Evolutionary conservation across 305 asterid species (phyloP).

Genomic region (Rubia peregrina): DNA sequence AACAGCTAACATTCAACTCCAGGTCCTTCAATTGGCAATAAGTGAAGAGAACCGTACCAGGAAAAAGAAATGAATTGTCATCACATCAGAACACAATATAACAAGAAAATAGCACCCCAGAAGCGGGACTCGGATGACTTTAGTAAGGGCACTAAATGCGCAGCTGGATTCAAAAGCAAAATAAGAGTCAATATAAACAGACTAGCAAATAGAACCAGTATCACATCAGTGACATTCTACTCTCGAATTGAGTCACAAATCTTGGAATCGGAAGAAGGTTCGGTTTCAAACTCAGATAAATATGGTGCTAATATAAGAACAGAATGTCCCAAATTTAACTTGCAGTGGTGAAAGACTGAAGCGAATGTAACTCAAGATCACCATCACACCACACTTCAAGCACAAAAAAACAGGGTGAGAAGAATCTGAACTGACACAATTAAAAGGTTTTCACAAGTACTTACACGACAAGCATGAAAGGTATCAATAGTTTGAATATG

Average conservation of each 20-base stretch:
- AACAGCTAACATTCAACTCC: no score
- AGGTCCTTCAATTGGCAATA: neutral
- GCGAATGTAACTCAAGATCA: neutral
- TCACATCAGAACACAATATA: constrained; percentile 86
- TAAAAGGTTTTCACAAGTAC: constrained; percentile 22
- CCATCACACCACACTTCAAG: neutral
- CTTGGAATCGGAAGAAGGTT: neutral
- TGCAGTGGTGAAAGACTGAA: neutral
- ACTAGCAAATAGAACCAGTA: neutral
- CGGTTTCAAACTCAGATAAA: neutral
- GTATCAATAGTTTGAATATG: constrained; percentile 73
- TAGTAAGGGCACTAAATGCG: constrained; percentile 72
- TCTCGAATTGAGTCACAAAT: neutral
- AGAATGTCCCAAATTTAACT: neutral
- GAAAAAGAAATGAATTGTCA: constrained; percentile 98
- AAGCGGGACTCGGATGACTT: constrained; percentile 56
- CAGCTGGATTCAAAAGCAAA: constrained; percentile 50
- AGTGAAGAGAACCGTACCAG: constrained; percentile 44
- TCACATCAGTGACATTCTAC: neutral
- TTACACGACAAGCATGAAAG: constrained; percentile 84
- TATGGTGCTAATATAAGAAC: neutral
- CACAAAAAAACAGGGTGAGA: neutral
- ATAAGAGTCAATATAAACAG: neutral
- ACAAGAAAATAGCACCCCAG: constrained; percentile 94
- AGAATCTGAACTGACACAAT: constrained; percentile 3